Conservation (phyloP, 2,329 filamentous ascomycete species). For the Stemphylium vesicarium region DNA sequence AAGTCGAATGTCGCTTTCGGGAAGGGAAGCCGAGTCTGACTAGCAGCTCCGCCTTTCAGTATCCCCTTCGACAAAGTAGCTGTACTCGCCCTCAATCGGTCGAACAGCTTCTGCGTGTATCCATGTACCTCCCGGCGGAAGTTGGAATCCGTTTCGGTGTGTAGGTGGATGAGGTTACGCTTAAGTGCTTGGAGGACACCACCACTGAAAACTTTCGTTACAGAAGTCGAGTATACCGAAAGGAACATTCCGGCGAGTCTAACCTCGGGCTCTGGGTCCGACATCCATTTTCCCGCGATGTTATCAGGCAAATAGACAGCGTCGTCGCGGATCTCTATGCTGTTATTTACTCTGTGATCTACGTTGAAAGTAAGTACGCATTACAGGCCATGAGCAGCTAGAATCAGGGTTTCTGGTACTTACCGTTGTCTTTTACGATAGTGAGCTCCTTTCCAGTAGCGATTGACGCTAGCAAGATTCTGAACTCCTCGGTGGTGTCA, state of each 20-base stretch:
- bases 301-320: slow-evolving; percentile 62
- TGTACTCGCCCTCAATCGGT: slow-evolving; percentile 63
- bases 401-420: not conserved
- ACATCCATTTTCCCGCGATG: slow-evolving; percentile 48
- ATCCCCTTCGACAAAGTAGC: slow-evolving; percentile 36
- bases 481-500: slow-evolving; percentile 36
- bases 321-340: slow-evolving; percentile 34
- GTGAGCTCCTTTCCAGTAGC: slow-evolving; percentile 56
- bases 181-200: slow-evolving; percentile 68
- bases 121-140: slow-evolving; percentile 81
- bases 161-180: slow-evolving; percentile 71
- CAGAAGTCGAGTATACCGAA: slow-evolving; percentile 75
- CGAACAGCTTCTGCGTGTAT: slow-evolving; percentile 76
- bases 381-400: not conserved
- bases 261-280: slow-evolving; percentile 55
- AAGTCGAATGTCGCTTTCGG: slow-evolving; percentile 16
- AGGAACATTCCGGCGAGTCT: slow-evolving; percentile 83
- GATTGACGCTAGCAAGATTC: slow-evolving; percentile 48
- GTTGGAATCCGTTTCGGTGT: slow-evolving; percentile 85
- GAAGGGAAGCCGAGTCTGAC: slow-evolving; percentile 23
- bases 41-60: slow-evolving; percentile 8
- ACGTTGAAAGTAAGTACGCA: not conserved
- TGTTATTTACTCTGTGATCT: slow-evolving; percentile 34
- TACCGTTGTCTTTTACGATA: slow-evolving; percentile 51
- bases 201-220: slow-evolving; percentile 73